Base-by-base conservation (phyloP, 306 rosid genomes). In the Corylus avellana region DNA sequence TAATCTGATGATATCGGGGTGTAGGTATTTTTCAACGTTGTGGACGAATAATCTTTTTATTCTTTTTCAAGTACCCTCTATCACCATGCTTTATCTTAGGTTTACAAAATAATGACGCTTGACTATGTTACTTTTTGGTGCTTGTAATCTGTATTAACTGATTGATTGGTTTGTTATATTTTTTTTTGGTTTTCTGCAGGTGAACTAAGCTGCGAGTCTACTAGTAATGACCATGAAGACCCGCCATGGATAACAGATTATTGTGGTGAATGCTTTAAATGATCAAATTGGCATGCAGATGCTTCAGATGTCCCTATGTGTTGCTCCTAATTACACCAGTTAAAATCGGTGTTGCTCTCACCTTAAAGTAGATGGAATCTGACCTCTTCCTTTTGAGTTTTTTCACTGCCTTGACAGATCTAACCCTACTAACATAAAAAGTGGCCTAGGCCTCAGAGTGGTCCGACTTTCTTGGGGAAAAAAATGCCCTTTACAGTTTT, bases 211-310 rank as follows among this genome's bases (percentile, higher is more conserved):
- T 64, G 78, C 75, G 66, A 80, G 59, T 37, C 37, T 7, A 44
- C 79, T 12, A 55, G 51, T 68, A 27, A 32, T 77, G 81, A 22
- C 22, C 25, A 7, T 47, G 27, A 55, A 12, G 10, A 6, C 48
- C 16, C 7, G 18, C 17, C 10, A 64, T 14, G n/a, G 48, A 64
- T 35, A 32, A 63, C 5, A 59, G 78, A 47, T 77, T 70, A 68
- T 75, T 42, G 46, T 57, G 72, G 56, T 56, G 87, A 66, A 35
- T 68, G 80, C 85, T 72, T 67, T 76, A 53, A 61, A 76, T 87
- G 86, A 79, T 84, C 75, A 6, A 51, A 67, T 83, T 47, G 73
- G 75, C 72, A 55, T 67, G 77, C 81, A 63, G 75, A 81, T 72
- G 64, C 72, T 81, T 75, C 59, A 49, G 53, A 12, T 49, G 53